Evolutionary conservation across 177 flowering plant genomes (phyloP), one percentile per base, ranked within the genome.

Genomic region (Vitis hybrid): DNA sequence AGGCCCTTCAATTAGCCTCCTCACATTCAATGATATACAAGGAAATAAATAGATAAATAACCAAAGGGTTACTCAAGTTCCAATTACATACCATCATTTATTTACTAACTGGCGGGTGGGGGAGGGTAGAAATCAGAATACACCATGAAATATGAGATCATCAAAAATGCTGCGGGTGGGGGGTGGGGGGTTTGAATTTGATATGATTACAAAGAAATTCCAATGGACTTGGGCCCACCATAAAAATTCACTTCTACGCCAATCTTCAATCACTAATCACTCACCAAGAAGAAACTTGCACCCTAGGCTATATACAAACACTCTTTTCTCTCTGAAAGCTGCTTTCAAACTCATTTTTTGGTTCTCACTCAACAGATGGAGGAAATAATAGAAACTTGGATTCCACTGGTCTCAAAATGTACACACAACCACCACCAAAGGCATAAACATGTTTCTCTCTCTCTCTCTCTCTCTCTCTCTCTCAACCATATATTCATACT

Each of bases 391-490:
- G 59, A 72, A 13, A 33, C n/a, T 29, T 49, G 60, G 45, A 72
- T 64, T 59, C 65, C 62, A 59, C 70, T 22, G n/a, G 21, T 64
- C 64, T 52, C 48, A 53, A 48, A 22, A 51, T 72, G 19, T 73
- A 68, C 60, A 66, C 68, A 72, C 70, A 72, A 63, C 45, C 67
- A 39, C 45, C 45, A 39, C 45, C 45, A 6, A 53, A 70, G 3
- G 51, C 60, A 55, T 29, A 33, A 50, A 56, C 31, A 56, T 65
- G 56, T 62, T 56, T 45, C 13, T 59, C 57, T 26, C 29, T 22
- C 26, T 21, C 22, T 21, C 22, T 22, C 21, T 21, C 21, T 22
- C 22, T 22, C 22, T 45, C 13, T 49, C 57, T 61, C 26, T 14
- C 70, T 52, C 45, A 60, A 73, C 33, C 22, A 64, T 39, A 6